Evolutionary conservation across 1,284 basidiomycete genomes (phyloP), one percentile per base, ranked within the genome.

Genomic region (Athelia sp.): DNA sequence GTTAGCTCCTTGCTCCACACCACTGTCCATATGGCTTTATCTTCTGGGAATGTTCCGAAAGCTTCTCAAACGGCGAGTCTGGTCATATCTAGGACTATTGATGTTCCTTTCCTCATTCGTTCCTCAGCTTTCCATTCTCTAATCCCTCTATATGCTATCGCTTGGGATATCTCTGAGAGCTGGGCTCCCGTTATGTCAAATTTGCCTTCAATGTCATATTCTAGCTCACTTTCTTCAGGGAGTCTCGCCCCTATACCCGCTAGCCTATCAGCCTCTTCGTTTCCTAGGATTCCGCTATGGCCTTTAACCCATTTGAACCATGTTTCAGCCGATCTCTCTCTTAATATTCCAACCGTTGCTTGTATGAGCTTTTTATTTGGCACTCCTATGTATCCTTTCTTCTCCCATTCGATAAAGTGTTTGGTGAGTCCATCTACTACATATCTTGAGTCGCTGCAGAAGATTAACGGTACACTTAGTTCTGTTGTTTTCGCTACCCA

Each of bases 201-300:
- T 2, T 11, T 38, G n/a, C 4, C 24, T 1, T 50, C 50, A 2
- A 57, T 48, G 4, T 17, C 13, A 34, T 53, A 24, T n/a, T 55
- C 46, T 0, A 58, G 13, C 38, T 13, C 32, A 51, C 49, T 3
- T 23, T 9, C 10, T 18, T 0, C 19, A n/a, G 18, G 34, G 56
- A 58, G 13, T 15, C 6, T 4, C 1, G 57, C 56, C 0, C 61
- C 66, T 44, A 38, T 34, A 0, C 43, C 32, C 2, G 58, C 58
- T 11, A 56, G 45, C 4, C 29, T n/a, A 45, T 62, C 57, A 11
- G 62, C 61, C 1, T 32, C 52, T 29, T 62, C 55, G 43, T 60
- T 62, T 15, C 58, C 56, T 40, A 43, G 31, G 2, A 51, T 34
- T 2, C 56, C 56, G 11, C 34, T 48, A 47, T 62, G 54, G 2